Evolutionary conservation across 1,284 basidiomycete genomes (phyloP), one percentile per base, ranked within the genome.

Genomic region (Leccinum solheimii): DNA sequence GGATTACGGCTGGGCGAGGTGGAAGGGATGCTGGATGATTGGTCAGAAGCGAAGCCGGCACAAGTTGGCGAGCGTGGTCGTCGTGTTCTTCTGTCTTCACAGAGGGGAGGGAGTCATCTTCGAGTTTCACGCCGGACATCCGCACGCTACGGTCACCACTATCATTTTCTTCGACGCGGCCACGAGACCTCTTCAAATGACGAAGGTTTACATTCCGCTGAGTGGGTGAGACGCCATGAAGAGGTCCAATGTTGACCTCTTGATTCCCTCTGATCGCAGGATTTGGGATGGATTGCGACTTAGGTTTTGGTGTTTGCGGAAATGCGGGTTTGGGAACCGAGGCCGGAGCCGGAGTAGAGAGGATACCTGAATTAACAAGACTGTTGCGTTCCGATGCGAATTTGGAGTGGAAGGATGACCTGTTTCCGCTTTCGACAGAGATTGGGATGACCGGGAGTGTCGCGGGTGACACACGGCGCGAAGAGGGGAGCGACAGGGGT

Each of bases 121-220:
- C 74, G 51, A 3, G 58, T 51, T 74, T 75, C 49, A 63, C 62
- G 19, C 19, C 61, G 14, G 50, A 23, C 50, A n/a, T 63, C 13
- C 65, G 68, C n/a, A 61, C 72, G 50, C 72, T 75, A 30, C 75
- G 68, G 52, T 76, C 73, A 13, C 72, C 73, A 40, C 63, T 57
- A 26, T 64, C 66, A 19, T 59, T 74, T 58, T 71, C 70, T 55
- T 74, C 73, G 19, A 65, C 50, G 19, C 63, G 70, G 14, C 64
- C 56, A 26, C 69, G 74, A 52, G 62, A 62, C 13, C 62, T 66
- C 45, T 72, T 76, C 54, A 73, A 55, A 59, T 73, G 72, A 50
- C 72, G 75, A 38, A 73, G 69, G 56, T 73, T 73, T 3, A 72
- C 69, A 4, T 63, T 72, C 45, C 56, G 71, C 30, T 75, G 72